These are phyloP conservation scores for Arthrinium puccinioides DNA, from an alignment of 2,329 filamentous ascomycete genomes.

Conservation along the genomic window DNA sequence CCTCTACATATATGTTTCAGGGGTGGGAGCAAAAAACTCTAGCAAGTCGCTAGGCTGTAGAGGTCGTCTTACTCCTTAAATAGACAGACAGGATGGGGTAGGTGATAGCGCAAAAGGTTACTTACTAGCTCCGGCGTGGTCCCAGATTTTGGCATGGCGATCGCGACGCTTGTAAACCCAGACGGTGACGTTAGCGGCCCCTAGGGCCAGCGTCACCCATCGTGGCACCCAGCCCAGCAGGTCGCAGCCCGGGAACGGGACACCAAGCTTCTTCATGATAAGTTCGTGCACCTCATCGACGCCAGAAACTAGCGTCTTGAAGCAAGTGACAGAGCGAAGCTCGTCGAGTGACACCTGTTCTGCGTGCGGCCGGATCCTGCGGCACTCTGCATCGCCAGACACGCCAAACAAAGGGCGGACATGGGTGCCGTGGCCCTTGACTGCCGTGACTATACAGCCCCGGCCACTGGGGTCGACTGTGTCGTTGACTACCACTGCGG, in stretches of 20 bases:
- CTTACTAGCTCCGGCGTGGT: conserved; percentile 53
- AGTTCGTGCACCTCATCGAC: conserved; percentile 38
- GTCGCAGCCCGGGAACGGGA: conserved; percentile 39
- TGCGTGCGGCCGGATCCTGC: conserved; percentile 25
- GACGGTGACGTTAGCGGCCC: conserved; percentile 44
- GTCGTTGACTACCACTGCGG: conserved; percentile 32
- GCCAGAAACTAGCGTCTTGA: conserved; percentile 37
- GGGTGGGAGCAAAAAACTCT: too few relatives aligned
- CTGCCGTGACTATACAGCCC: conserved; percentile 45
- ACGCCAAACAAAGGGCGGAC: conserved; percentile 30
- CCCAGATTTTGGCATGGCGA: conserved; percentile 49
- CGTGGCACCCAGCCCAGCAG: conserved; percentile 51
- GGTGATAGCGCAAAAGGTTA: too few relatives aligned
- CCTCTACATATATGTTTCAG: too few relatives aligned
- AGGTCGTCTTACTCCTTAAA: too few relatives aligned
- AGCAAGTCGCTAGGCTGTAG: too few relatives aligned
- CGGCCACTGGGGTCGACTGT: conserved; percentile 33
- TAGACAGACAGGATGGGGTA: too few relatives aligned
- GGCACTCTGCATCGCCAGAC: conserved; percentile 13
- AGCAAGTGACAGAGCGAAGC: conserved; percentile 40
- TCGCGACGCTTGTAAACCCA: conserved; percentile 47
- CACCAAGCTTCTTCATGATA: conserved; percentile 33
- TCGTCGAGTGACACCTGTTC: conserved; percentile 13
- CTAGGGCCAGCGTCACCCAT: conserved; percentile 45
- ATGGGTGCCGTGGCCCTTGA: conserved; percentile 39